Evolutionary conservation across 1,284 basidiomycete genomes (phyloP), one percentile per base, ranked within the genome.

Genomic region (Boletus semigastroideus): DNA sequence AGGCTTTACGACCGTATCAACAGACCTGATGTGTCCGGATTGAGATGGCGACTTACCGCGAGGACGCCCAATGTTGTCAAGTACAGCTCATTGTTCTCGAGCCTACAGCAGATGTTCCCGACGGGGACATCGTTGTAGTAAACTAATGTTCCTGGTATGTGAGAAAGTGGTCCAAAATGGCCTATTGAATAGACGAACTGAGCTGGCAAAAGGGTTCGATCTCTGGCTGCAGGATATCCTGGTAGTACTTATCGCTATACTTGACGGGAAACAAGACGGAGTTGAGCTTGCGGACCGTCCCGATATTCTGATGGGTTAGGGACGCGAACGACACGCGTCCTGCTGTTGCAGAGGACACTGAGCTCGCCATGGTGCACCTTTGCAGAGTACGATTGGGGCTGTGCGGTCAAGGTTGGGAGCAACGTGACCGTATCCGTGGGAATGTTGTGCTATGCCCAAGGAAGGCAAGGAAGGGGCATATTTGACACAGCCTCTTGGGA

Each of bases 41-140:
- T 49, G 51, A 57, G 52, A 58, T 46, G 51, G 51, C 44, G 36
- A 73, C 86, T 71, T 69, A 92, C 89, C 49, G 87, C 90, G 51
- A 92, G 80, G 56, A 92, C 72, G 37, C 87, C 89, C 84, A 92
- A 86, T 49, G 90, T 92, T 85, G 90, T 89, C 59, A 92, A 75
- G 71, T 92, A 92, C 59, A 92, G 69, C 62, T 83, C 80, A 59
- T 79, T 79, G 48, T 74, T 78, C 69, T 92, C 89, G 54, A 91
- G 67, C 48, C 87, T 80, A 72, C 89, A 90, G 68, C 87, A 91
- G 59, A 91, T 80, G 5, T 84, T 90, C 55, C 90, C 89, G 56
- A 92, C 83, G 47, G 90, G 90, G 52, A 92, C 77, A 71, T 92
- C 90, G 72, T 91, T 92, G 70, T 86, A 90, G 70, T 92, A 92